Conservation (phyloP, 2,329 filamentous ascomycete genomes). For the Myriosclerotinia scirpicola region DNA sequence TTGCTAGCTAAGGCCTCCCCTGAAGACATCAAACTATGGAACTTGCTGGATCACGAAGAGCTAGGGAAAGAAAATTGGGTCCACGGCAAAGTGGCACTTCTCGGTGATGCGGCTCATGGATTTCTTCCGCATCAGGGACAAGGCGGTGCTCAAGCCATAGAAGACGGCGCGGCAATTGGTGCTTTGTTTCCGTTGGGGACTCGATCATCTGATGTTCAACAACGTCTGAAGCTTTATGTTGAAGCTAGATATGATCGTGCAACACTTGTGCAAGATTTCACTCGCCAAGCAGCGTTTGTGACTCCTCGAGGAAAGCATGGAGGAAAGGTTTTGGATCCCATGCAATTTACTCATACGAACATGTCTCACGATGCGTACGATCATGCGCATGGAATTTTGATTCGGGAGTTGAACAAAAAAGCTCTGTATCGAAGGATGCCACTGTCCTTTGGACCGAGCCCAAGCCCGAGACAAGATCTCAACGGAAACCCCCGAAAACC, state of each 20-base stretch:
- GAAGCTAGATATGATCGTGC: constrained; percentile 58
- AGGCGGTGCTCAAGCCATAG: constrained; percentile 63
- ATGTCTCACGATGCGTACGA: constrained; percentile 54
- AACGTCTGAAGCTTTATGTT: constrained; percentile 59
- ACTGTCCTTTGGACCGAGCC: constrained; percentile 39
- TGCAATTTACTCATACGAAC: constrained; percentile 48
- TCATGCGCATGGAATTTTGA: constrained; percentile 46
- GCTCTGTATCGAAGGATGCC: constrained; percentile 49
- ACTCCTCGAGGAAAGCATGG: constrained; percentile 25
- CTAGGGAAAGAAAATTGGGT: constrained; percentile 47
- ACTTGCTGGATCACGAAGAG: constrained; percentile 51
- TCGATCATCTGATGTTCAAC: constrained; percentile 48
- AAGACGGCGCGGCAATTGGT: constrained; percentile 61
- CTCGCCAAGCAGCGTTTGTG: constrained; percentile 44
- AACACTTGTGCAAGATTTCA: constrained; percentile 57
- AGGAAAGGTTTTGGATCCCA: constrained; percentile 41
- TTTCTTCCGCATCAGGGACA: constrained; percentile 65
- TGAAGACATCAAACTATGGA: constrained; percentile 55
- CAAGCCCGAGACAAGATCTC: constrained; percentile 32
- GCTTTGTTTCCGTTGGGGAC: constrained; percentile 55
- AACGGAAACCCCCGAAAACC: constrained; percentile 19
- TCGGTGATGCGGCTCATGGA: constrained; percentile 69
- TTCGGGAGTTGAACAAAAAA: constrained; percentile 46
- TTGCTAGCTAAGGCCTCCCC: constrained; percentile 48
- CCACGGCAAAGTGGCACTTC: constrained; percentile 52